Base-by-base conservation (phyloP, 164 flowering plant species). In the Vitis labrusca region DNA sequence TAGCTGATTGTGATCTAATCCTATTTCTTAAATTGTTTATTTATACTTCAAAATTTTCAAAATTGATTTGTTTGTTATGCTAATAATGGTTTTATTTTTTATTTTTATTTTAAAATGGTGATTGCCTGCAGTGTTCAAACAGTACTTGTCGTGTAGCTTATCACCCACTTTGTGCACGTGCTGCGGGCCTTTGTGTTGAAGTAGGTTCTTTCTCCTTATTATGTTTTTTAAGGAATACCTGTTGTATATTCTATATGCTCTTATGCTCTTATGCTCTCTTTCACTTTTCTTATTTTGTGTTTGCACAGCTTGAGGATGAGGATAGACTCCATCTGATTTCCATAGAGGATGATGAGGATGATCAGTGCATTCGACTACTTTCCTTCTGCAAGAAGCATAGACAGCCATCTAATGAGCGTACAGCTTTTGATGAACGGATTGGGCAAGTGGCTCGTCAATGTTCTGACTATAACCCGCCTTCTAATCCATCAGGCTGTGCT, bases 91-190 rank as follows among this genome's bases (percentile, higher is more conserved):
- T 57, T 10, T 19, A 52, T 23, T 57, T 10, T 19, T 56, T 15
- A 17, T 67, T 16, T 11, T 29, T 23, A 9, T 12, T 37, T n/a
- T 29, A 14, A 50, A 19, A 50, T 69, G 55, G 16, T 9, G 66
- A 5, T 48, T 68, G 32, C 61, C 30, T 78, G 44, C 89, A 96
- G 99, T 96, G 99, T 77, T 93, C 99, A 71, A 90, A 93, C 74
- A 80, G 37, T 79, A 79, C 84, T 49, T 96, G 99, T 75, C 81
- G 88, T 51, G 94, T 88, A 50, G 97, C 99, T 32, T 96, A 93
- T 74, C 99, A 96, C 86, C 98, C 99, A 65, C 97, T 96, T n/a
- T 96, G 99, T 84, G 99, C 99, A 54, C 97, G 99, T 79, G 99
- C 92, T 73, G 97, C 99, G 74, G 99, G 93, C 62, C 89, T 89